phyloP scores from a whole-genome alignment of 1,139 yeast species.

The Yamadazyma aaseri region DNA sequence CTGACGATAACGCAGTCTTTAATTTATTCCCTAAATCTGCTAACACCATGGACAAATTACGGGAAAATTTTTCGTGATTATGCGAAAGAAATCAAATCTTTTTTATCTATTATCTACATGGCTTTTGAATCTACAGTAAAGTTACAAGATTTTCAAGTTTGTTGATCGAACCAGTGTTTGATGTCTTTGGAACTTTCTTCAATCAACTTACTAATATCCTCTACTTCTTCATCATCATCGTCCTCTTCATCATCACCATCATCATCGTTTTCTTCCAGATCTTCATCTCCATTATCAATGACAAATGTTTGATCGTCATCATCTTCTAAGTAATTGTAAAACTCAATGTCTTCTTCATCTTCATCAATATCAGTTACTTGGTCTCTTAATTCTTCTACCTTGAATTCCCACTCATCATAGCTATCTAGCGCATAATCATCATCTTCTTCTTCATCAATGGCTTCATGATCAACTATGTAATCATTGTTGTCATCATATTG shows the following conservation, averaged over 20 bases:
- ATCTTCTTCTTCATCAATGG: constrained; percentile 16
- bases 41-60: constrained; percentile 63
- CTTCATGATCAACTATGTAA: constrained; percentile 16
- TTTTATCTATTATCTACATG: too few relatives aligned
- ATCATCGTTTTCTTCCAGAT: constrained; percentile 17
- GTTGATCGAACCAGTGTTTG: constrained; percentile 11
- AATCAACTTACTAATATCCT: constrained; percentile 8
- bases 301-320: constrained; percentile 21
- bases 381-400: constrained; percentile 15
- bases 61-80: constrained; percentile 1
- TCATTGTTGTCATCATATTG: constrained; percentile 11
- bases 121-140: too few relatives aligned
- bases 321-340: constrained; percentile 14
- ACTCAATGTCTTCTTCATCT: constrained; percentile 8
- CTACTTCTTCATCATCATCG: constrained; percentile 12
- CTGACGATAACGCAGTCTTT: constrained; percentile 68
- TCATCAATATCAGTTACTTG: constrained; percentile 17
- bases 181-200: constrained; percentile 9
- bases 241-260: constrained; percentile 12
- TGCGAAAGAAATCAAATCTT: background rate
- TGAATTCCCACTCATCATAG: constrained; percentile 18
- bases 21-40: constrained; percentile 92
- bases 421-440: constrained; percentile 19
- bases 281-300: constrained; percentile 14
- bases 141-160: too few relatives aligned